phyloP scores from a whole-genome alignment of 805 yeast species.

The Wickerhamomyces queroliae region DNA sequence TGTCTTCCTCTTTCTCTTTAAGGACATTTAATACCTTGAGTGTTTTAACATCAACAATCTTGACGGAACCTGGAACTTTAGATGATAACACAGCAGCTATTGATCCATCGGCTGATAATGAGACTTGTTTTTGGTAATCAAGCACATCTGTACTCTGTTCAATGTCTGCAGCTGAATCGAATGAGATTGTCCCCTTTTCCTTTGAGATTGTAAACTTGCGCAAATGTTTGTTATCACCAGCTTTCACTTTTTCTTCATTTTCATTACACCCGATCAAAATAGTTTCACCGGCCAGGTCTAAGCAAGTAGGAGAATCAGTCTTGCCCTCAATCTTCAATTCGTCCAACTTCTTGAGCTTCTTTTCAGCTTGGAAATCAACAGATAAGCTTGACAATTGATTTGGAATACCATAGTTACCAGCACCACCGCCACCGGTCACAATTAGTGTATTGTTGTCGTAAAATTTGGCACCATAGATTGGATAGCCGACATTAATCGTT shows the following conservation, averaged over 20 bases:
- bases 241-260: slow-evolving; percentile 47
- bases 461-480: slow-evolving; percentile 76
- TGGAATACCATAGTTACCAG: slow-evolving; percentile 83
- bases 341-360: slow-evolving; percentile 50
- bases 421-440: slow-evolving; percentile 95
- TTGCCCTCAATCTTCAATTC: slow-evolving; percentile 54
- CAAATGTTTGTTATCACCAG: slow-evolving; percentile 64
- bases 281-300: slow-evolving; percentile 46
- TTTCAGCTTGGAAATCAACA: slow-evolving; percentile 42
- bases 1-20: slow-evolving; percentile 40
- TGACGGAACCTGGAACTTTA: slow-evolving; percentile 53
- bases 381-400: slow-evolving; percentile 70
- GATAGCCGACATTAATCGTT: slow-evolving; percentile 45
- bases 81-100: slow-evolving; percentile 69
- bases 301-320: slow-evolving; percentile 86
- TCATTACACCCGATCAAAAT: slow-evolving; percentile 78
- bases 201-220: slow-evolving; percentile 42
- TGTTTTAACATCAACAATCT: slow-evolving; percentile 39
- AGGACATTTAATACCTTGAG: slow-evolving; percentile 48
- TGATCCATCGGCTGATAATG: slow-evolving; percentile 51
- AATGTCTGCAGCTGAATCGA: slow-evolving; percentile 53
- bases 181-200: slow-evolving; percentile 55
- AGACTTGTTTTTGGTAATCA: slow-evolving; percentile 56
- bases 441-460: slow-evolving; percentile 53
- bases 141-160: slow-evolving; percentile 39